A percentile compares a stretch with the other conserved stretches of the same genome.
phyloP scores from a whole-genome alignment of 2,329 filamentous ascomycete genomes.

The Colletotrichum abscissum region DNA sequence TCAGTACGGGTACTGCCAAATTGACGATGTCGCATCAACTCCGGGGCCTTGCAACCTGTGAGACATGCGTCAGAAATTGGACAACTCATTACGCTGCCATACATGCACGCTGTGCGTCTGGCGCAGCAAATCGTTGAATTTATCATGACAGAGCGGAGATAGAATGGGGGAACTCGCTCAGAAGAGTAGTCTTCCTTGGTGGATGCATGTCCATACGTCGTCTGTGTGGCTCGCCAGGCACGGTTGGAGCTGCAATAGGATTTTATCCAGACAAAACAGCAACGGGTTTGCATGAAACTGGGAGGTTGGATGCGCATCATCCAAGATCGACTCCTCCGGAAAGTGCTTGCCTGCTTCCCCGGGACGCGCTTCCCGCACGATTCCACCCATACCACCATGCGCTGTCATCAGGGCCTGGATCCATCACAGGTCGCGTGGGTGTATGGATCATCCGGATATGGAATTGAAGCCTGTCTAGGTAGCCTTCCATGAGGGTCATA shows the following conservation, averaged over 20 bases:
- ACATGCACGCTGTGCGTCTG: constrained; percentile 32
- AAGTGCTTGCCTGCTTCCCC: constrained; percentile 51
- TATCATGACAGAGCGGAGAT: constrained; percentile 25
- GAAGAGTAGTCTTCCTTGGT: constrained; percentile 23
- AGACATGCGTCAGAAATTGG: constrained; percentile 37
- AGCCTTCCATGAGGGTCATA: constrained; percentile 19
- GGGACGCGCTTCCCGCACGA: constrained; percentile 51
- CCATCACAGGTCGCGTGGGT: constrained; percentile 40
- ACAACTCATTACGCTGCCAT: constrained; percentile 35
- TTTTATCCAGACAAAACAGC: constrained; percentile 42
- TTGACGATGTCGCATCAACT: constrained; percentile 29
- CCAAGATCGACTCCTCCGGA: constrained; percentile 50
- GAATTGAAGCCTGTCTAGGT: constrained; percentile 21
- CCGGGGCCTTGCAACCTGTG: constrained; percentile 34
- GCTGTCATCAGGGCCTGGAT: constrained; percentile 48
- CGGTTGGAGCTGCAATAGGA: constrained; percentile 34
- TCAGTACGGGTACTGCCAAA: constrained; percentile 15
- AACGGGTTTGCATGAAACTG: constrained; percentile 45
- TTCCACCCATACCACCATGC: constrained; percentile 44
- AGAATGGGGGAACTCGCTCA: constrained; percentile 30
- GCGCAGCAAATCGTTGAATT: constrained; percentile 18
- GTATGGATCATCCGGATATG: constrained; percentile 15
- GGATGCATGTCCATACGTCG: constrained; percentile 4
- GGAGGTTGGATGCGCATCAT: constrained; percentile 49
- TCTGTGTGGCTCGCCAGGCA: constrained; percentile 16